phyloP scores from a whole-genome alignment of 495 filamentous ascomycete species.

The Penicillium samsonianum region DNA sequence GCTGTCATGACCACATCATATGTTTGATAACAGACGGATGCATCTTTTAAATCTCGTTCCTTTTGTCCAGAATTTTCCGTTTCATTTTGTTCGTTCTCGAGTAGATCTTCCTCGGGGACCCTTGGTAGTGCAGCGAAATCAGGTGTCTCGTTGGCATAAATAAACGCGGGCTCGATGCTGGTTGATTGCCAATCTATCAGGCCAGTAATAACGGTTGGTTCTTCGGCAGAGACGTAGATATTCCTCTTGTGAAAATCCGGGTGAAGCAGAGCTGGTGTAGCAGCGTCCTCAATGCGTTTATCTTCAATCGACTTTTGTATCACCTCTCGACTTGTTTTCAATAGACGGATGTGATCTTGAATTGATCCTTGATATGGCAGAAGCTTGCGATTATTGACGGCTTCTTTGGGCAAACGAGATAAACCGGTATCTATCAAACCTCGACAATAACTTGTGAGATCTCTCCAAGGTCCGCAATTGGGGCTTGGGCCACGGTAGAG shows the following conservation, averaged over 20 bases:
- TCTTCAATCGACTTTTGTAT: constrained; percentile 33
- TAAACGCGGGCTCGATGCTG: constrained; percentile 40
- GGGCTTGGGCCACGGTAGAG: not conserved
- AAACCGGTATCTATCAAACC: constrained; percentile 8
- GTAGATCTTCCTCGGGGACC: constrained; percentile 14
- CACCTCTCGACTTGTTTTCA: constrained; percentile 31
- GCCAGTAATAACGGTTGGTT: constrained; percentile 41
- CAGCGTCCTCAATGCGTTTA: constrained; percentile 34
- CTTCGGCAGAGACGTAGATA: constrained; percentile 43
- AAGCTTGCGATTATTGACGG: constrained; percentile 26
- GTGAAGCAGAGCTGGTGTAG: constrained; percentile 37
- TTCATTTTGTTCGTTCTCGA: constrained; percentile 15
- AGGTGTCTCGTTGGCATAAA: constrained; percentile 37
- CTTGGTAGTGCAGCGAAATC: constrained; percentile 36
- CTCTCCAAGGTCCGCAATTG: constrained; percentile 5
- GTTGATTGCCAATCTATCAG: constrained; percentile 47
- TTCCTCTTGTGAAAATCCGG: constrained; percentile 46
- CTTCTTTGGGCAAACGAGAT: constrained; percentile 4
- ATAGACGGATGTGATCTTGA: constrained; percentile 35
- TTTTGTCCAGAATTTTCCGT: constrained; percentile 3
- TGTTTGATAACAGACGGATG: constrained; percentile 35
- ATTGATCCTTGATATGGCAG: constrained; percentile 35
- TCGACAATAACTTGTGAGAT: constrained; percentile 4
- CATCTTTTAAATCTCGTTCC: constrained; percentile 27
- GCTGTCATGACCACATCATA: constrained; percentile 40